Base-by-base conservation (phyloP, 2,329 filamentous ascomycete genomes). In the Colletotrichum sp. region DNA sequence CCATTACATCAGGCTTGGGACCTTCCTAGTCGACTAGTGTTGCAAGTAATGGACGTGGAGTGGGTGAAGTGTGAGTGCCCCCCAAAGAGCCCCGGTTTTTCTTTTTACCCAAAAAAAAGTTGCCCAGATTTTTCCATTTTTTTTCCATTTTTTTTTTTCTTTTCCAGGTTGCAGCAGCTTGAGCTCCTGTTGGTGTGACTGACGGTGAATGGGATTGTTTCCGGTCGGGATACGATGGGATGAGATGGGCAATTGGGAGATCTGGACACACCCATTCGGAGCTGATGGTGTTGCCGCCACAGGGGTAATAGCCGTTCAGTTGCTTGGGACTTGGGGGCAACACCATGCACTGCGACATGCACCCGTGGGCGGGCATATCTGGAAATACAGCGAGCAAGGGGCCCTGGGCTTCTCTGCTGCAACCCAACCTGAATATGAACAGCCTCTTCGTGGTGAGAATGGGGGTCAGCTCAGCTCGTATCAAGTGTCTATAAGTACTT, bases 171-270 rank as follows among this genome's bases (percentile, higher is more conserved):
- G 62, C n/a, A 51, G 69, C 43, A n/a, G 43, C 43, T 51, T 51
- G 64, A 69, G 64, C 69, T 68, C 51, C 13, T 61, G 69, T 69
- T 51, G 69, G 57, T 72, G 69, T 47, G 31, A 51, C n/a, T 51
- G 69, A 51, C 72, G 65, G 63, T 61, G 65, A 73, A 69, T 69
- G 58, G 70, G 51, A 72, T 73, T 68, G 64, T 72, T 74, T 73
- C 61, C 69, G 34, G 64, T 69, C 72, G 58, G 58, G 69, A 74
- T 72, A 63, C n/a, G 59, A 69, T 55, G 64, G 63, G 57, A 71
- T 68, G 72, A 57, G 65, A 61, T 69, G 65, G 12, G 58, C 51
- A 47, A 33, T 61, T 47, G 34, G 15, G 16, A 68, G 54, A 73
- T 69, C 51, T 64, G 51, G 64, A 64, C 72, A 58, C 70, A 55